phyloP scores from a whole-genome alignment of 106 monocot genomes.

The Acorus calamus region DNA sequence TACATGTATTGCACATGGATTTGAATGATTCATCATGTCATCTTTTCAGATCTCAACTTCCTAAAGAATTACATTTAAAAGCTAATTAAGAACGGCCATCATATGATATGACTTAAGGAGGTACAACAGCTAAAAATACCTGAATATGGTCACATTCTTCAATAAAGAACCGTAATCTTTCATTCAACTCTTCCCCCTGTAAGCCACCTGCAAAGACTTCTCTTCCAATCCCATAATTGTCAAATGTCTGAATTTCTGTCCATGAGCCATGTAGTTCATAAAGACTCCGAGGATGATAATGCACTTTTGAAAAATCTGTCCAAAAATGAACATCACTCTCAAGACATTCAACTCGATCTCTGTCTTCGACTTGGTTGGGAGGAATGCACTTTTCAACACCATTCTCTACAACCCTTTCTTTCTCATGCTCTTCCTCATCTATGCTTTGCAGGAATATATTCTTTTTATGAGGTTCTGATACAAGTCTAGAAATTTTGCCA shows the following conservation, averaged over 20 bases:
- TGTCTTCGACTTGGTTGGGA: constrained; percentile 37
- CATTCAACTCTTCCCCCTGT: constrained; percentile 66
- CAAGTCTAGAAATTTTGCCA: constrained; percentile 49
- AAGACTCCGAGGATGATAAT: constrained; percentile 69
- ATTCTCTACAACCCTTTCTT: background rate
- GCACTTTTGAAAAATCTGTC: constrained; percentile 91
- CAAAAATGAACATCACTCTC: constrained; percentile 65
- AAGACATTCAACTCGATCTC: constrained; percentile 51
- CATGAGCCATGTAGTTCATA: constrained; percentile 71
- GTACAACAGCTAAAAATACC: constrained; percentile 18
- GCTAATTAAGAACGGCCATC: too few relatives aligned
- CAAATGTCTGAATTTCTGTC: constrained; percentile 58
- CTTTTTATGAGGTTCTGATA: constrained; percentile 46
- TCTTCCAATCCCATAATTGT: constrained; percentile 63
- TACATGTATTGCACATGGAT: too few relatives aligned
- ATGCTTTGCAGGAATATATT: constrained; percentile 78
- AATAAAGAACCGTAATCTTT: constrained; percentile 73
- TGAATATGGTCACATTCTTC: constrained; percentile 96
- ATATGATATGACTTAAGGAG: too few relatives aligned
- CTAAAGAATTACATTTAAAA: too few relatives aligned
- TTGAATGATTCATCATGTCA: too few relatives aligned
- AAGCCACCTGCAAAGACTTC: constrained; percentile 50
- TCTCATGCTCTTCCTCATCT: constrained; percentile 36
- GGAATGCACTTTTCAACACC: constrained; percentile 4
- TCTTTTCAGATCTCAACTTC: too few relatives aligned